Evolutionary conservation across 2,329 filamentous ascomycete species (phyloP).

Genomic region (Balansia obtecta): DNA sequence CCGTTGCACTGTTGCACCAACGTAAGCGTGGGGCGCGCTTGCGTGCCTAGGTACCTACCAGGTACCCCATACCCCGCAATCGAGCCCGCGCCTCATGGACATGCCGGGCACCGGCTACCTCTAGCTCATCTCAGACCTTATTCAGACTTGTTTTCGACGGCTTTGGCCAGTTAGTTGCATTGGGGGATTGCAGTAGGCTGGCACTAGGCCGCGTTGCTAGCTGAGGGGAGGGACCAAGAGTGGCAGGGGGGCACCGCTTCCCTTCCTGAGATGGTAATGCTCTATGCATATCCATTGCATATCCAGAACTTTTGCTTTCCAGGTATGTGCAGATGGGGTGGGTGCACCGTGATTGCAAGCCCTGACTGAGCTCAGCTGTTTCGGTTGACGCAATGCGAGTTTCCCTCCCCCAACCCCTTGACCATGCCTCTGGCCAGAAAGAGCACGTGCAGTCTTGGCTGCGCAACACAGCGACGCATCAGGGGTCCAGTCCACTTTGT

Average conservation of each 20-base stretch:
- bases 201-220: too few species aligned
- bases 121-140: conserved; percentile 3
- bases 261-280: too few species aligned
- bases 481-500: neutral
- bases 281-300: too few species aligned
- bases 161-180: neutral
- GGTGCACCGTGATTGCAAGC: too few species aligned
- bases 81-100: conserved; percentile 4
- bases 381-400: neutral
- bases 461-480: neutral
- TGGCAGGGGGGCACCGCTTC: too few species aligned
- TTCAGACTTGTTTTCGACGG: neutral
- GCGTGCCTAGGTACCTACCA: neutral
- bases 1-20: too few species aligned
- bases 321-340: too few species aligned
- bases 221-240: too few species aligned
- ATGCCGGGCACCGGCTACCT: conserved; percentile 8
- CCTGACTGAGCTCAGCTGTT: too few species aligned
- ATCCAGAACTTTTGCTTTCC: too few species aligned
- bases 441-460: neutral
- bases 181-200: too few species aligned
- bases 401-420: neutral
- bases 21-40: neutral
- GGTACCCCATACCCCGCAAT: conserved; percentile 15
- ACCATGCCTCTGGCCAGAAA: neutral